A percentile compares a stretch with the other conserved stretches of the same genome.
Evolutionary conservation across 116 monocot genomes (phyloP).

Genomic region (Cymodocea nodosa): DNA sequence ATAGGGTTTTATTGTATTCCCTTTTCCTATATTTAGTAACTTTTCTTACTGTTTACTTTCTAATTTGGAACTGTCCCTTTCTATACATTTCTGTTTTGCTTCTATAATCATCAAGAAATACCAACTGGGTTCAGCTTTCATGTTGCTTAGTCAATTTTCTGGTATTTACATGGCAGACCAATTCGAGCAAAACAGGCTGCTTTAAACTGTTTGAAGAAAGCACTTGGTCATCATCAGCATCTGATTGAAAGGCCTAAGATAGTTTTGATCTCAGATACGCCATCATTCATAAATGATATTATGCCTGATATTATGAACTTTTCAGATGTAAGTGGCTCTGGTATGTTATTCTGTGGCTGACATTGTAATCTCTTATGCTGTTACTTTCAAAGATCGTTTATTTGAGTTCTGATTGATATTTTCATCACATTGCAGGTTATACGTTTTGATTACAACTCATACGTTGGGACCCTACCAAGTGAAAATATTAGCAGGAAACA

Average conservation of each 20-base stretch:
- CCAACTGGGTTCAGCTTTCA: too few relatives aligned
- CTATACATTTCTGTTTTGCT: too few relatives aligned
- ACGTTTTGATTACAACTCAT: constrained; percentile 70
- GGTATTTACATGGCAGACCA: constrained; percentile 35
- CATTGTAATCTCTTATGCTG: background rate
- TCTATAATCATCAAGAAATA: too few relatives aligned
- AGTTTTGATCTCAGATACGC: constrained; percentile 77
- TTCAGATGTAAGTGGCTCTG: constrained; percentile 40
- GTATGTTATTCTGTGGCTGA: background rate
- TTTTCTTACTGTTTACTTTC: too few relatives aligned
- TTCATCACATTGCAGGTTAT: constrained; percentile 35
- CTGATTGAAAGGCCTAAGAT: constrained; percentile 29
- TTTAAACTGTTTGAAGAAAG: constrained; percentile 53
- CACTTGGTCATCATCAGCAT: constrained; percentile 17
- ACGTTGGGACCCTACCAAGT: constrained; percentile 24
- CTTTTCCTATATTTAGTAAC: too few relatives aligned
- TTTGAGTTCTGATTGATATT: background rate
- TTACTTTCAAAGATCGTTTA: background rate
- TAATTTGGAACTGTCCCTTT: too few relatives aligned
- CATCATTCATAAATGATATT: constrained; percentile 61
- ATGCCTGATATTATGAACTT: constrained; percentile 39
- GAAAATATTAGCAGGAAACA: constrained; percentile 23
- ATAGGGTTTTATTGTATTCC: too few relatives aligned
- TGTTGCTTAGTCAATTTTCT: background rate
- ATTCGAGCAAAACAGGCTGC: constrained; percentile 61